Percentiles rank a stretch among this genome's conserved stretches.
phyloP scores from a whole-genome alignment of 805 yeast genomes.

The Lipomyces yamanashiensis region DNA sequence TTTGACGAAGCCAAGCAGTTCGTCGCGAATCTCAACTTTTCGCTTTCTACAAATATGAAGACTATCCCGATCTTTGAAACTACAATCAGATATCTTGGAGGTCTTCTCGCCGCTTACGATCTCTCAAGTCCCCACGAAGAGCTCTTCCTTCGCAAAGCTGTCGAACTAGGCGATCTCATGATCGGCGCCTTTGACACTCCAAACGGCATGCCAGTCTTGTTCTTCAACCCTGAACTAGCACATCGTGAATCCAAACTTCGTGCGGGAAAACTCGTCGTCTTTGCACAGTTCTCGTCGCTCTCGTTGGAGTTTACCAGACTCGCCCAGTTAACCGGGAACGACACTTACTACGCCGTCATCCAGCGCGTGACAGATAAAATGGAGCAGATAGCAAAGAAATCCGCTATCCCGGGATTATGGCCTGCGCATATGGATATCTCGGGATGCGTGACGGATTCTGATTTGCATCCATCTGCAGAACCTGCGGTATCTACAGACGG shows the following conservation, averaged over 20 bases:
- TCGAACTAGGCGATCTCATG: constrained; percentile 54
- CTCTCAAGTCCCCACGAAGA: constrained; percentile 47
- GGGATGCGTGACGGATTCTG: constrained; percentile 51
- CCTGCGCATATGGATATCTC: constrained; percentile 55
- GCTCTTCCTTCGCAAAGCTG: constrained; percentile 49
- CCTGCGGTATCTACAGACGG: not conserved
- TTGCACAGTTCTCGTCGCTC: constrained; percentile 57
- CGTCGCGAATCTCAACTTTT: constrained; percentile 50
- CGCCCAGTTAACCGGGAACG: constrained; percentile 56
- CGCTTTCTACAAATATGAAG: constrained; percentile 48
- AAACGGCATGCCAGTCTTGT: constrained; percentile 57
- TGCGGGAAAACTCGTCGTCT: constrained; percentile 43
- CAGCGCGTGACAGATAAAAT: constrained; percentile 52
- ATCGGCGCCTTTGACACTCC: constrained; percentile 65
- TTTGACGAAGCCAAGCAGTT: constrained; percentile 48
- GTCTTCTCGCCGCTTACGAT: constrained; percentile 58
- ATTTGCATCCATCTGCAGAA: not conserved
- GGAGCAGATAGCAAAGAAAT: constrained; percentile 44
- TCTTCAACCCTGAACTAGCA: constrained; percentile 50
- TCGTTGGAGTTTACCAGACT: constrained; percentile 58
- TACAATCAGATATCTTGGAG: constrained; percentile 58
- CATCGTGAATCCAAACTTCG: constrained; percentile 35
- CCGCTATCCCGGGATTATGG: constrained; percentile 51
- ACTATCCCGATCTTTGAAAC: constrained; percentile 58
- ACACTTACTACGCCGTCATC: constrained; percentile 55